These are phyloP conservation scores for Heterobasidion parviporum DNA, from an alignment of 1,284 basidiomycete genomes.

Conservation along the genomic window DNA sequence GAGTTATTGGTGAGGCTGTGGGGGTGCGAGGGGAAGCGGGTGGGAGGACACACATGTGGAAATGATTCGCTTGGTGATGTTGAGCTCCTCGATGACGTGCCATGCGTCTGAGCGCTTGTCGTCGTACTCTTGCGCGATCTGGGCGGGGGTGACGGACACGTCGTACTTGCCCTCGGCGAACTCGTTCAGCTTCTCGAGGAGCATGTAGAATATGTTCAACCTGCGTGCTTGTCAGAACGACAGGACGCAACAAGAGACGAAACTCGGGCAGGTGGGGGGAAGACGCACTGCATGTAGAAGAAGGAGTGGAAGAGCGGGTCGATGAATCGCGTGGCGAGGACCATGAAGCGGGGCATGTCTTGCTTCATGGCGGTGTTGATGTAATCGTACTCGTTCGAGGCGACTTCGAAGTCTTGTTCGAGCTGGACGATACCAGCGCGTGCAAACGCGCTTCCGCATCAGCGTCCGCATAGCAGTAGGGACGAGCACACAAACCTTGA, in stretches of 20 bases:
- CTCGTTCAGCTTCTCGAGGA: slow-evolving; percentile 86
- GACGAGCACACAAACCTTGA: slow-evolving; percentile 58
- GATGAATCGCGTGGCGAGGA: slow-evolving; percentile 83
- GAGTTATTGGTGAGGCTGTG: neutral
- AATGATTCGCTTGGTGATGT: slow-evolving; percentile 73
- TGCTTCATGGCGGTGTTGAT: slow-evolving; percentile 91
- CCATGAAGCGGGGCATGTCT: slow-evolving; percentile 90
- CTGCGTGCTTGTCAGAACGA: slow-evolving; percentile 27
- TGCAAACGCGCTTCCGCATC: neutral
- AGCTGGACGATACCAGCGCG: slow-evolving; percentile 40
- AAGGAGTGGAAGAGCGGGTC: slow-evolving; percentile 96
- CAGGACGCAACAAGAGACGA: neutral
- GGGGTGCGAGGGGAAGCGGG: neutral
- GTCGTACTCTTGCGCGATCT: slow-evolving; percentile 78
- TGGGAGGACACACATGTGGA: slow-evolving; percentile 67
- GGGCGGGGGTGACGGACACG: slow-evolving; percentile 50
- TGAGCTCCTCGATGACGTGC: slow-evolving; percentile 68
- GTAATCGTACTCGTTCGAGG: slow-evolving; percentile 94
- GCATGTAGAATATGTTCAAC: slow-evolving; percentile 89
- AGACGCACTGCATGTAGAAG: slow-evolving; percentile 96
- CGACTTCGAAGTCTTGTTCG: slow-evolving; percentile 96
- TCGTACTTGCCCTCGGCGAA: slow-evolving; percentile 87
- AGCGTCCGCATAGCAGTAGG: neutral
- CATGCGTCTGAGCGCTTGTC: slow-evolving; percentile 71
- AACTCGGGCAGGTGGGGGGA: neutral